phyloP scores from a whole-genome alignment of 306 rosid species.

The Prunus armeniaca region DNA sequence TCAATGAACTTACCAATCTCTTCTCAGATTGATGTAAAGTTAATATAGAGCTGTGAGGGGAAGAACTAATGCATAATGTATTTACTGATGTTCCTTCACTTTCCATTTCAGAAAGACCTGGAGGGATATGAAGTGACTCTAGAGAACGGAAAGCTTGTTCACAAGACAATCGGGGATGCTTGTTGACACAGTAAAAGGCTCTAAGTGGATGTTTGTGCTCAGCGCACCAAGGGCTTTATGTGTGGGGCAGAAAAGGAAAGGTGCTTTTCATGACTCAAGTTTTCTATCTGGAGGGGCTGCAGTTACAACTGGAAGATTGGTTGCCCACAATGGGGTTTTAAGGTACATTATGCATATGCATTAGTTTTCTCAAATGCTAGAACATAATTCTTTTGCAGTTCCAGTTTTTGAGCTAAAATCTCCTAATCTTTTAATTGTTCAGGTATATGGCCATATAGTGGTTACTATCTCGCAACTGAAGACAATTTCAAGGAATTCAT shows the following conservation, averaged over 20 bases:
- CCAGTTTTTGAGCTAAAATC: background rate
- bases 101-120: slow-evolving; percentile 32
- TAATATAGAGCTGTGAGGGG: no score
- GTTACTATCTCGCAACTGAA: slow-evolving; percentile 51
- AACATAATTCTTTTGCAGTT: background rate
- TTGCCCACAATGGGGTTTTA: slow-evolving; percentile 24
- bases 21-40: no score
- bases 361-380: background rate
- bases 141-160: slow-evolving; percentile 36
- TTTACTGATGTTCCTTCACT: background rate
- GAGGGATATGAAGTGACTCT: slow-evolving; percentile 39
- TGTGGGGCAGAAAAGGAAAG: slow-evolving; percentile 49
- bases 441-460: slow-evolving; percentile 63
- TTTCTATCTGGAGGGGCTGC: slow-evolving; percentile 51
- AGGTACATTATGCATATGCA: slow-evolving; percentile 17
- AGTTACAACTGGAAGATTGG: slow-evolving; percentile 50
- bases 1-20: no score
- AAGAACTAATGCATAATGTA: no score
- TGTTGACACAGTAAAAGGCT: slow-evolving; percentile 35
- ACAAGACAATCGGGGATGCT: slow-evolving; percentile 29
- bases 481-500: slow-evolving; percentile 51
- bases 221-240: slow-evolving; percentile 49
- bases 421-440: background rate
- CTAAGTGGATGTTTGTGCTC: slow-evolving; percentile 51
- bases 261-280: slow-evolving; percentile 48